Conservation (phyloP, 192 early-diverging fungal species). For the Borealophlyctis nickersoniae region DNA sequence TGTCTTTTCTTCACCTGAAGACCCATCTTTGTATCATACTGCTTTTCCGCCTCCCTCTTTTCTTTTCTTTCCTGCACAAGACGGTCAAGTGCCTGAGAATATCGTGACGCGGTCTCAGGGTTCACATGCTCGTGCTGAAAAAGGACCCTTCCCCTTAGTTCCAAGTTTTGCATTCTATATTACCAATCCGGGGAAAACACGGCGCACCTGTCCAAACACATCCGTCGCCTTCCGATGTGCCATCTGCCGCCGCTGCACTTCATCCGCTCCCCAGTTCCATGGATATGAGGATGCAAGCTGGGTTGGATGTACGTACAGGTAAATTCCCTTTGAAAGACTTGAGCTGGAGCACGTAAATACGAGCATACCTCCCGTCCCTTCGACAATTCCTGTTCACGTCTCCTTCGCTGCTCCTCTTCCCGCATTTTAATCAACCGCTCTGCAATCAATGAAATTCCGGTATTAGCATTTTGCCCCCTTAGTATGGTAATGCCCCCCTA, state of each 20-base stretch:
- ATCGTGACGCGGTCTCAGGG: neutral
- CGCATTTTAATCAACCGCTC: neutral
- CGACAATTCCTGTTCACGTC: neutral
- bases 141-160: neutral
- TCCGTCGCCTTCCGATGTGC: neutral
- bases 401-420: neutral
- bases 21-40: neutral
- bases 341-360: neutral
- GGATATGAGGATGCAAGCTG: neutral
- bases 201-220: neutral
- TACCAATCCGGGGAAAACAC: neutral
- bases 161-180: neutral
- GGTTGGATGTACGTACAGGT: neutral
- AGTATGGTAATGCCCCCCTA: neutral
- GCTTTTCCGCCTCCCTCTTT: neutral
- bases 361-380: neutral
- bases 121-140: neutral
- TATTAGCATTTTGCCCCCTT: neutral
- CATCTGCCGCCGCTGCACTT: neutral
- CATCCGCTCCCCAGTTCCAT: conserved; percentile 1
- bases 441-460: neutral
- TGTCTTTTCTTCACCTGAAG: neutral
- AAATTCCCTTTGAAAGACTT: neutral
- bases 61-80: neutral
- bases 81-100: neutral